Conservation (phyloP, 2,329 filamentous ascomycete species). For the Ophiostoma ulmi region DNA sequence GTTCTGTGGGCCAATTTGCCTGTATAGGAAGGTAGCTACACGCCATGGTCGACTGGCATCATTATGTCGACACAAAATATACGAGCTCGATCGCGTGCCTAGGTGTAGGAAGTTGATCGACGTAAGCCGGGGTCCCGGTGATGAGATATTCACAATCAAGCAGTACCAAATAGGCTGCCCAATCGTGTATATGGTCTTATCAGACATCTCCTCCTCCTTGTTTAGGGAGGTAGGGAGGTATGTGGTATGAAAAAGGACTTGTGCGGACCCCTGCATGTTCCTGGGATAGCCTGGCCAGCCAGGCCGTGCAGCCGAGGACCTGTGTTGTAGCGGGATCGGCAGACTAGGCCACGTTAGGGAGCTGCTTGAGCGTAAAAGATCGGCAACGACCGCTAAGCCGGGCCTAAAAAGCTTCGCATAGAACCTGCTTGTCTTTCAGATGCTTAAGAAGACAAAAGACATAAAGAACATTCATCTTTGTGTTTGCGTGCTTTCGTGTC, state of each 20-base stretch:
- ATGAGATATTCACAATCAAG: neutral
- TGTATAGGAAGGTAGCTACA: conserved; percentile 5
- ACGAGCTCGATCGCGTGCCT: neutral
- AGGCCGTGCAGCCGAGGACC: neutral
- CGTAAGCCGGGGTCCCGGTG: neutral
- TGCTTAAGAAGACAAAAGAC: neutral
- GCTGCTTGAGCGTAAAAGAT: neutral
- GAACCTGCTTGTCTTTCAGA: neutral
- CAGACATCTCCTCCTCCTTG: neutral
- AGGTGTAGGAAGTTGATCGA: neutral
- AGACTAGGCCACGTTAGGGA: conserved; percentile 1
- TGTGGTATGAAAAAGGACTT: neutral
- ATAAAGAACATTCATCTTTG: neutral
- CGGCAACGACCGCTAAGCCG: neutral
- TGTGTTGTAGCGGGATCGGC: neutral
- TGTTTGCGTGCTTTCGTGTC: neutral
- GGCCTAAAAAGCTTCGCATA: conserved; percentile 6
- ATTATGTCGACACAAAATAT: neutral
- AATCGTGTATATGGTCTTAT: neutral
- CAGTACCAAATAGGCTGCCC: neutral
- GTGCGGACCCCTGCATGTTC: conserved; percentile 4
- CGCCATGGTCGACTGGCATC: neutral
- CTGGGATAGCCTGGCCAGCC: neutral
- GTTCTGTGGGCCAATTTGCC: neutral
- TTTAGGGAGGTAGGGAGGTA: neutral